These are phyloP conservation scores for Diacronema lutheri DNA, from an alignment of 78 protist species.

Conservation along the genomic window DNA sequence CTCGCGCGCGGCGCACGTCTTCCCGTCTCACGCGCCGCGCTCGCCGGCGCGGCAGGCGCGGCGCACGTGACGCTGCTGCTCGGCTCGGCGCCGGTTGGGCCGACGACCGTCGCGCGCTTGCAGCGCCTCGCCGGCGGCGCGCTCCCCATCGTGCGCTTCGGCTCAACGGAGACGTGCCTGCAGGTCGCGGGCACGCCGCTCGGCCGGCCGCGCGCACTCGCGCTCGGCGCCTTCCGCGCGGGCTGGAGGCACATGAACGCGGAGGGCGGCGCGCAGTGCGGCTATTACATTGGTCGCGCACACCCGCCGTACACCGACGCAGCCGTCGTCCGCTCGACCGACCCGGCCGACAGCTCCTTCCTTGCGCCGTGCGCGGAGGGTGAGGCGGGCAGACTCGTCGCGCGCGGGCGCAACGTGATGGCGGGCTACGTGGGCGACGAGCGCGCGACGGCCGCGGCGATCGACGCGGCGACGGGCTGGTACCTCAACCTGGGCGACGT, in stretches of 20 bases:
- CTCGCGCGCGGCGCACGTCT: neutral
- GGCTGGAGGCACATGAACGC: neutral
- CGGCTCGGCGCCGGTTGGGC: constrained; percentile 23
- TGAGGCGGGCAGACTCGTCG: neutral
- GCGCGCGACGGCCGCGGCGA: neutral
- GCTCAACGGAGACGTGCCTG: constrained; percentile 10
- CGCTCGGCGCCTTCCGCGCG: neutral
- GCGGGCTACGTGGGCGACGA: neutral
- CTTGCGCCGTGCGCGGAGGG: neutral
- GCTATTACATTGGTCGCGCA: neutral
- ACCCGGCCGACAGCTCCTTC: neutral
- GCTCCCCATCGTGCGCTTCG: constrained; percentile 10
- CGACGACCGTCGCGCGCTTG: constrained; percentile 8
- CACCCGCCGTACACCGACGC: constrained; percentile 11
- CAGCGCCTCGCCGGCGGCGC: neutral
- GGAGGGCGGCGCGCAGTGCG: neutral
- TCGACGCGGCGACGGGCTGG: neutral
- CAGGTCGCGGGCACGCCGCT: constrained; percentile 7
- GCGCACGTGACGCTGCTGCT: neutral
- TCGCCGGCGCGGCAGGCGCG: neutral
- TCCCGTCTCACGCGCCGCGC: neutral
- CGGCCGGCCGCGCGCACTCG: neutral
- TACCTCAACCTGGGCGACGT: constrained; percentile 2
- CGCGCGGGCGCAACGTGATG: neutral
- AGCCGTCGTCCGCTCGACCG: neutral